Evolutionary conservation across 1,284 basidiomycete species (phyloP).

Genomic region (Cutaneotrichosporon cavernicola): DNA sequence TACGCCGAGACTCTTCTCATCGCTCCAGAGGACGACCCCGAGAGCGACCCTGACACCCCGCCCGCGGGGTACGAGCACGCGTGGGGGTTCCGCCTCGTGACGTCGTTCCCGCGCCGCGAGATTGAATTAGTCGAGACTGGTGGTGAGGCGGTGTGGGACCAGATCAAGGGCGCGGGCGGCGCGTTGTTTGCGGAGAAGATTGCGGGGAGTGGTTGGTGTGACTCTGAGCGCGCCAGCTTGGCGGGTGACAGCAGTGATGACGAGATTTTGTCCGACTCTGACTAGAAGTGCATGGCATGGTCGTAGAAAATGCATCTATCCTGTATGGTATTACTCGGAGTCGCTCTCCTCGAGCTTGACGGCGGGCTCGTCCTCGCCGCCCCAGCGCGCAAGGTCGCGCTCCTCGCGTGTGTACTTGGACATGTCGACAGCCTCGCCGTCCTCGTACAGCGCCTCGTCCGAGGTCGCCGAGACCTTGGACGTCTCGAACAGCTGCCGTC

Average conservation of each 20-base stretch:
- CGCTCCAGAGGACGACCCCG: constrained; percentile 25
- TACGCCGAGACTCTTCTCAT: constrained; percentile 50
- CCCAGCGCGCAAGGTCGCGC: constrained; percentile 63
- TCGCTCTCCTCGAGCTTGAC: constrained; percentile 21
- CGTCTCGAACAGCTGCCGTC: constrained; percentile 83
- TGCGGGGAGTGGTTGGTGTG: constrained; percentile 38
- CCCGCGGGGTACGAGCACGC: constrained; percentile 42
- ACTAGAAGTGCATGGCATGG: constrained; percentile 6
- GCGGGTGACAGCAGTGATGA: constrained; percentile 31
- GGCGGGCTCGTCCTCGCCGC: constrained; percentile 59
- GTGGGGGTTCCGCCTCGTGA: constrained; percentile 41
- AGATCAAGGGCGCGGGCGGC: constrained; percentile 45
- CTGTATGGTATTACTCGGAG: constrained; percentile 19
- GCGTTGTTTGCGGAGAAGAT: constrained; percentile 49
- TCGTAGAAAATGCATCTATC: constrained; percentile 10
- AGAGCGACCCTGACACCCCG: constrained; percentile 36
- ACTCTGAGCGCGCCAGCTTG: constrained; percentile 25
- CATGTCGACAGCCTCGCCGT: constrained; percentile 81
- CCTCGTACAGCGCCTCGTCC: constrained; percentile 73
- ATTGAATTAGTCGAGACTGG: constrained; percentile 34
- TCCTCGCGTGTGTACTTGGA: constrained; percentile 76
- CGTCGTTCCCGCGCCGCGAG: constrained; percentile 46
- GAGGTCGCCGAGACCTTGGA: constrained; percentile 66
- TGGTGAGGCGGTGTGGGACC: constrained; percentile 43
- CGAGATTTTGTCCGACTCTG: constrained; percentile 26